phyloP scores from a whole-genome alignment of 257 asterid genomes.

The Anisodus tanguticus region DNA sequence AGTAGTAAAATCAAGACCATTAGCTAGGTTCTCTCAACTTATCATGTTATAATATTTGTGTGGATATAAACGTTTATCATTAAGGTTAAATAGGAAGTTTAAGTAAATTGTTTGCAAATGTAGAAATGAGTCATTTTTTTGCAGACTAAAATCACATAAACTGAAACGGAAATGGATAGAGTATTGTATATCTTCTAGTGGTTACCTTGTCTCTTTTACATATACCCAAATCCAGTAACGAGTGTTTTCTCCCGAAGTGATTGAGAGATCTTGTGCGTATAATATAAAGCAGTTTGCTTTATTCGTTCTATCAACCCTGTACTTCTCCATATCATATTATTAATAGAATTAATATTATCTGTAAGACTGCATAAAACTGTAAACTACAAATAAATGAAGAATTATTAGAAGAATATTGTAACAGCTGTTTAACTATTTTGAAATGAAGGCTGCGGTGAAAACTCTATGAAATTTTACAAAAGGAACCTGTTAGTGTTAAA shows the following conservation, averaged over 20 bases:
- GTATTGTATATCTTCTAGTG: not conserved
- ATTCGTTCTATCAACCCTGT: constrained; percentile 60
- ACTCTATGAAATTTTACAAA: too few species aligned
- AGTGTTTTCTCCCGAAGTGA: constrained; percentile 67
- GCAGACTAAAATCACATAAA: not conserved
- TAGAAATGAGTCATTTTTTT: not conserved
- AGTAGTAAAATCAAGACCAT: constrained; percentile 7
- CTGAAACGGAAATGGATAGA: too few species aligned
- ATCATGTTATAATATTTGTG: too few species aligned
- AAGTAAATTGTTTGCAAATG: not conserved
- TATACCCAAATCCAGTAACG: constrained; percentile 66
- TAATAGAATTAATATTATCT: not conserved
- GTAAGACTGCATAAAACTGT: not conserved
- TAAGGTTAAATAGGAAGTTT: not conserved
- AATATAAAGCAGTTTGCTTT: constrained; percentile 63
- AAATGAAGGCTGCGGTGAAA: not conserved
- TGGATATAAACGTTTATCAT: not conserved
- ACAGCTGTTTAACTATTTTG: not conserved
- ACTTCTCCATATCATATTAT: constrained; percentile 56
- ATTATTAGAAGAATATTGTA: not conserved
- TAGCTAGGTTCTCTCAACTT: not conserved
- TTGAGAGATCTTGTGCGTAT: constrained; percentile 64
- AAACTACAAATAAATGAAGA: constrained; percentile 1
- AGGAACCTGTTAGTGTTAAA: too few species aligned
- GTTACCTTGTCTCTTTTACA: constrained; percentile 16